These are phyloP conservation scores for Eimeria falciformis DNA, from an alignment of 169 alveolate species.

Conservation along the genomic window DNA sequence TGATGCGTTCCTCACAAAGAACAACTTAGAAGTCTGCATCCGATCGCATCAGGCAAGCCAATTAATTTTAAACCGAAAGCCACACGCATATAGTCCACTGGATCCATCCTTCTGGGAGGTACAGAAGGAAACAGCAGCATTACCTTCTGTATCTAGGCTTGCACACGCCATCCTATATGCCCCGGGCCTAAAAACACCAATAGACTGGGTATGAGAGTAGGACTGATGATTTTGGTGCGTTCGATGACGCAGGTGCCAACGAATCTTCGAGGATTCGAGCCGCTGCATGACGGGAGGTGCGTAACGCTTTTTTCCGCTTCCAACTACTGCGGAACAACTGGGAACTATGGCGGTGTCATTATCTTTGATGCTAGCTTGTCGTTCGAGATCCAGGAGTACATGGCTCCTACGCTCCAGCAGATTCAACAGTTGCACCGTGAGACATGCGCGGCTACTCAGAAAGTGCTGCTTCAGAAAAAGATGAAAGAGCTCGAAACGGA, in stretches of 20 bases:
- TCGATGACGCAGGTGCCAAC: conserved; percentile 82
- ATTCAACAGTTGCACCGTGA: conserved; percentile 84
- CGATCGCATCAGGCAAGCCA: conserved; percentile 91
- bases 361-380: conserved; percentile 87
- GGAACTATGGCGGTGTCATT: conserved; percentile 90
- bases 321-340: conserved; percentile 92
- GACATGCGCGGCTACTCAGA: conserved; percentile 82
- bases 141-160: no score
- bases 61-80: no score
- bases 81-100: no score
- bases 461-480: conserved; percentile 73
- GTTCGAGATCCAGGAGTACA: conserved; percentile 91
- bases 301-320: conserved; percentile 94
- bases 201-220: no score
- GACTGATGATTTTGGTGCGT: neutral
- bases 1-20: conserved; percentile 87
- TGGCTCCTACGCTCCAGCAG: conserved; percentile 89
- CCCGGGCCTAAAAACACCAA: no score
- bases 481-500: conserved; percentile 74
- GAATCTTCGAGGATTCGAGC: conserved; percentile 91
- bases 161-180: no score
- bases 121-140: no score
- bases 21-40: conserved; percentile 90
- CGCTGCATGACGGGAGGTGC: conserved; percentile 91
- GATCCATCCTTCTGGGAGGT: neutral